A percentile compares a stretch with the other conserved stretches of the same genome.
phyloP scores from a whole-genome alignment of 495 filamentous ascomycete genomes.

The Penicillium flavigenum region DNA sequence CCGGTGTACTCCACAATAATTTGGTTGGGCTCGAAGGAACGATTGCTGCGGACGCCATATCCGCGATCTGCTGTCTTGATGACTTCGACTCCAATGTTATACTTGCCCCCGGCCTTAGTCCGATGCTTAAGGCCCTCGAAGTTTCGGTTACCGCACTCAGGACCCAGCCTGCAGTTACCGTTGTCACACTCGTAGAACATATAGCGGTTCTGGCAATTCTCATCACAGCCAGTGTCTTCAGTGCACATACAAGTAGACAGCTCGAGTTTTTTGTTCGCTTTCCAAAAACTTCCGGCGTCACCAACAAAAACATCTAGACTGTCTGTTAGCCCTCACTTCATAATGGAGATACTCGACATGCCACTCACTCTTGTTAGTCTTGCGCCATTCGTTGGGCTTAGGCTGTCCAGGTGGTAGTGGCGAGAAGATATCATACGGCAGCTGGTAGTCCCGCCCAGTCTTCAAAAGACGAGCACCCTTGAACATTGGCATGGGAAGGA shows the following conservation, averaged over 20 bases:
- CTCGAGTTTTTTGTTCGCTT: conserved; percentile 69
- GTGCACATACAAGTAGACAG: conserved; percentile 80
- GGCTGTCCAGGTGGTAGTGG: conserved; percentile 82
- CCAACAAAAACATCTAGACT: conserved; percentile 83
- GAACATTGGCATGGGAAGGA: conserved; percentile 69
- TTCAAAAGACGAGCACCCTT: conserved; percentile 59
- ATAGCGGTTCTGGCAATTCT: conserved; percentile 87
- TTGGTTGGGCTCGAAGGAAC: conserved; percentile 82
- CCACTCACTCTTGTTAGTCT: conserved; percentile 79
- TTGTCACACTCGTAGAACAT: conserved; percentile 98
- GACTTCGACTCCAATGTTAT: conserved; percentile 89
- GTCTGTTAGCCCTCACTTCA: conserved; percentile 20
- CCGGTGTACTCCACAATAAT: conserved; percentile 98
- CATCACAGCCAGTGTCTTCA: conserved; percentile 75
- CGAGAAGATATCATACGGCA: conserved; percentile 87
- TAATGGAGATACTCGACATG: neutral
- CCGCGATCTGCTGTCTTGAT: conserved; percentile 86
- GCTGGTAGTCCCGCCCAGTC: conserved; percentile 71
- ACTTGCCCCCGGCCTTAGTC: conserved; percentile 75
- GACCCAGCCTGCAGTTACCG: conserved; percentile 77
- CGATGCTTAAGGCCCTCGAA: conserved; percentile 79
- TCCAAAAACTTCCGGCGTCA: conserved; percentile 82
- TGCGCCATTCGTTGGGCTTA: conserved; percentile 87
- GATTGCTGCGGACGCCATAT: conserved; percentile 86
- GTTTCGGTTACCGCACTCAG: conserved; percentile 77